Conservation (phyloP, 2,329 filamentous ascomycete species). For the Alternaria consortialis region DNA sequence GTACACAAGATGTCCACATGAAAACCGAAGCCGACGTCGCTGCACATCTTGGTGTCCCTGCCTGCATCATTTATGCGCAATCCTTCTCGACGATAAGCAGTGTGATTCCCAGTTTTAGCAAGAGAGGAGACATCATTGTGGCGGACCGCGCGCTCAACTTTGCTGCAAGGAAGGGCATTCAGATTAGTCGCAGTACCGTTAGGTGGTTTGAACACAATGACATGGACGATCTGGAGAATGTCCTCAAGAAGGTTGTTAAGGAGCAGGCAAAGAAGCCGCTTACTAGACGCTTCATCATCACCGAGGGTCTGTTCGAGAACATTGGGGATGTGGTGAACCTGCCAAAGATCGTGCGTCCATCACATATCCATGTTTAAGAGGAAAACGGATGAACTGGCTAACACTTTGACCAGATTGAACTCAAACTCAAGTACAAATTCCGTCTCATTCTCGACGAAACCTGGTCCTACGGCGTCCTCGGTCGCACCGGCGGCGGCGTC, state of each 20-base stretch:
- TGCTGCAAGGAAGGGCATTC: constrained; percentile 90
- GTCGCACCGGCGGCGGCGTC: constrained; percentile 87
- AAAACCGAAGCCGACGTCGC: constrained; percentile 95
- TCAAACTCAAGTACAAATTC: constrained; percentile 98
- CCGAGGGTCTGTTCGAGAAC: constrained; percentile 92
- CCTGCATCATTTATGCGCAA: constrained; percentile 95
- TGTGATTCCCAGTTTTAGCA: constrained; percentile 96
- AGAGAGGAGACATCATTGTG: constrained; percentile 96
- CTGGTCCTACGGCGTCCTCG: constrained; percentile 95
- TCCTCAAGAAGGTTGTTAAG: constrained; percentile 83
- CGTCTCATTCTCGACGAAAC: constrained; percentile 97
- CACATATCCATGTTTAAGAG: neutral
- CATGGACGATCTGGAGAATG: constrained; percentile 88
- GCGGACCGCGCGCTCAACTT: constrained; percentile 94
- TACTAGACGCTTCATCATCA: constrained; percentile 93
- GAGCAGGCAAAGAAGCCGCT: constrained; percentile 89
- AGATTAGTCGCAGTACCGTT: constrained; percentile 90
- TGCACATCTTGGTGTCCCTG: constrained; percentile 83
- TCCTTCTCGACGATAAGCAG: constrained; percentile 96
- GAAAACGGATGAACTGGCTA: neutral
- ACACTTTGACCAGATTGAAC: constrained; percentile 69
- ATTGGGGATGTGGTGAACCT: constrained; percentile 85
- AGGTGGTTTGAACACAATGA: constrained; percentile 96
- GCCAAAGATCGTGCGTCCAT: constrained; percentile 76
- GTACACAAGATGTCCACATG: constrained; percentile 97